Evolutionary conservation across 176 grass and related monocot species (phyloP), one percentile per base, ranked within the genome.

Genomic region (Carex littledalei): DNA sequence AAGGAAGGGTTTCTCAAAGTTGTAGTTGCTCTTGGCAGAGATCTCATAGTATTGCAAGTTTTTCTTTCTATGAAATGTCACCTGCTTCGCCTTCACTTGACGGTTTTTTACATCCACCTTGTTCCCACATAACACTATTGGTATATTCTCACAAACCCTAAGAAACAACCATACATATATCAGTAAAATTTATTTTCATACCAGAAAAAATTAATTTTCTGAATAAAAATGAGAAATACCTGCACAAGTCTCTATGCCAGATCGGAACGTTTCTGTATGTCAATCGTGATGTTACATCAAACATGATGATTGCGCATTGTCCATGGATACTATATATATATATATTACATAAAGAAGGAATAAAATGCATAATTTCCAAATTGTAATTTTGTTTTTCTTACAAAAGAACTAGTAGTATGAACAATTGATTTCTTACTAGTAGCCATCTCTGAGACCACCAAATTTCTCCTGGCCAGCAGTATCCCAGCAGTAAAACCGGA

Each of bases 1-100:
- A 34, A 97, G 92, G 88, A 94, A 97, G 68, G 94, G 94, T 76
- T 97, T 97, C 75, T 97, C 94, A 52, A 97, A 97, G 57, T 97
- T 97, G 90, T 97, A 97, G 21, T 97, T 94, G 74, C 94, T 97
- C 92, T 97, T 97, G 6, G 94, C 94, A 62, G 94, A 97, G 52
- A 97, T 97, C 59, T 97, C 94, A 15, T 97, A 97, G 84, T 97
- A 97, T 78, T 97, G 94, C 55, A 97, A 90, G 57, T 97, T 97
- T 81, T 97, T 97, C 86, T 97, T 97, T 88, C 94, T 90, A 67
- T 94, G 94, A 80, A 97, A 94, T 2, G 91, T 94, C 13, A 94
- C 94, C 22, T 92, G 89, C 85, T 97, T 97, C 34, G 94, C 94
- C 59, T 97, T 97, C 57, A 97, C 94, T 61, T 97, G 94, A 69